Percentiles rank a stretch among this genome's conserved stretches.
These are phyloP conservation scores for Metschnikowia amazonensis DNA, from an alignment of 805 yeast genomes.

Conservation along the genomic window DNA sequence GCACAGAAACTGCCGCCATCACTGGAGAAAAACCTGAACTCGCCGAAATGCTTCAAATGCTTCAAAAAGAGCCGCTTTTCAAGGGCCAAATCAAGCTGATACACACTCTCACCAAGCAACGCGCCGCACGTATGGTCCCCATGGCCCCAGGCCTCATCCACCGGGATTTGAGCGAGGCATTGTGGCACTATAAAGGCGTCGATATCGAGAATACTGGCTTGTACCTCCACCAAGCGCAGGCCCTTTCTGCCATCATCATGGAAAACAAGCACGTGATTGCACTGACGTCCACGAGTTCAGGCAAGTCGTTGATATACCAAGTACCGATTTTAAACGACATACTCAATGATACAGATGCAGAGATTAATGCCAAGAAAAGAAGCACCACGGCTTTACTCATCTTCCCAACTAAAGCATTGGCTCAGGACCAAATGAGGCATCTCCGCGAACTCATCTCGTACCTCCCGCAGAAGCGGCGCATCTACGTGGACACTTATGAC, in stretches of 20 bases:
- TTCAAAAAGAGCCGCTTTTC: conserved; percentile 51
- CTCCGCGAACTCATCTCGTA: conserved; percentile 55
- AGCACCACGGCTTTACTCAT: conserved; percentile 71
- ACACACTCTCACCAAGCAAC: conserved; percentile 44
- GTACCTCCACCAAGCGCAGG: conserved; percentile 81
- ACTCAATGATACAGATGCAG: conserved; percentile 32
- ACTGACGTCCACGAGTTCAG: conserved; percentile 95
- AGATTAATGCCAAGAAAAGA: conserved; percentile 28
- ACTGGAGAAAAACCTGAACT: conserved; percentile 12
- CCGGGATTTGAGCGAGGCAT: conserved; percentile 45
- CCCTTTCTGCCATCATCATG: conserved; percentile 53
- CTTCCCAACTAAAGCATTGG: conserved; percentile 95
- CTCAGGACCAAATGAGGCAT: conserved; percentile 94
- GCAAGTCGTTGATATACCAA: conserved; percentile 91
- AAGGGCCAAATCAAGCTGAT: conserved; percentile 58
- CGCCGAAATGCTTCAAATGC: conserved; percentile 44
- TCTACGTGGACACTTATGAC: conserved; percentile 77
- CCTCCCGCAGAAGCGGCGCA: conserved; percentile 36
- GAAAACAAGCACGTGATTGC: conserved; percentile 68
- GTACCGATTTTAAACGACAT: conserved; percentile 64
- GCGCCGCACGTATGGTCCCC: conserved; percentile 43
- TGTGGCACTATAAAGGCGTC: conserved; percentile 45
- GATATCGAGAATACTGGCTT: conserved; percentile 42
- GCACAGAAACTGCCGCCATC: neutral
- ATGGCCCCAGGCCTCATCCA: conserved; percentile 43